Evolutionary conservation across 106 monocot genomes (phyloP).

Genomic region (Acanthochlamys bracteata): DNA sequence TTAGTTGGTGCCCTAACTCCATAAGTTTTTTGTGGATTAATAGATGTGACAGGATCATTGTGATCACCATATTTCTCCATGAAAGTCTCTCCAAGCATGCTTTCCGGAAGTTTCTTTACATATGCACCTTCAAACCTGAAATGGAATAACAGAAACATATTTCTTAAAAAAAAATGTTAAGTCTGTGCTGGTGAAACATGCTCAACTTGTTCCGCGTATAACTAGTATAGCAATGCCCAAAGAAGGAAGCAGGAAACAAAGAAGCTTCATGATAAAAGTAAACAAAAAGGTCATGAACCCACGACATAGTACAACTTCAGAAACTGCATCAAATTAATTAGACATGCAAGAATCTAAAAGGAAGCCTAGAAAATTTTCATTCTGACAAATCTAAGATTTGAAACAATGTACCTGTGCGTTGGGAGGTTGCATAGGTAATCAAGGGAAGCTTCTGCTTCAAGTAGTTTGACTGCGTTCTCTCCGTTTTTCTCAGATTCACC

Average conservation of each 20-base stretch:
- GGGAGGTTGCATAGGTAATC: constrained; percentile 86
- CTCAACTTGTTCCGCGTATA: no score
- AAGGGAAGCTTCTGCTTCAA: constrained; percentile 63
- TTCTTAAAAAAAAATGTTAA: no score
- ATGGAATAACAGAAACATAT: constrained; percentile 1
- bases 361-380: no score
- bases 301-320: no score
- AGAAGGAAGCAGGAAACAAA: no score
- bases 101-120: constrained; percentile 69
- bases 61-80: constrained; percentile 65
- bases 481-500: constrained; percentile 48
- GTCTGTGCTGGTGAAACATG: no score
- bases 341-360: no score
- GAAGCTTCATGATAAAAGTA: no score
- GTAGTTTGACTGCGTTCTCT: constrained; percentile 52
- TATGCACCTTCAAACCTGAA: constrained; percentile 81
- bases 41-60: constrained; percentile 59
- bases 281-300: no score
- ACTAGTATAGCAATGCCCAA: no score
- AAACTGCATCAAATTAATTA: no score
- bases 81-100: constrained; percentile 65
- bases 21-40: constrained; percentile 60
- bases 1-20: constrained; percentile 76
- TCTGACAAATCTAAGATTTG: no score
- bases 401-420: constrained; percentile 59